Percentiles rank a stretch among this genome's conserved stretches.
Evolutionary conservation across 2,329 filamentous ascomycete genomes (phyloP).

Genomic region (Hypoxylon sp.): DNA sequence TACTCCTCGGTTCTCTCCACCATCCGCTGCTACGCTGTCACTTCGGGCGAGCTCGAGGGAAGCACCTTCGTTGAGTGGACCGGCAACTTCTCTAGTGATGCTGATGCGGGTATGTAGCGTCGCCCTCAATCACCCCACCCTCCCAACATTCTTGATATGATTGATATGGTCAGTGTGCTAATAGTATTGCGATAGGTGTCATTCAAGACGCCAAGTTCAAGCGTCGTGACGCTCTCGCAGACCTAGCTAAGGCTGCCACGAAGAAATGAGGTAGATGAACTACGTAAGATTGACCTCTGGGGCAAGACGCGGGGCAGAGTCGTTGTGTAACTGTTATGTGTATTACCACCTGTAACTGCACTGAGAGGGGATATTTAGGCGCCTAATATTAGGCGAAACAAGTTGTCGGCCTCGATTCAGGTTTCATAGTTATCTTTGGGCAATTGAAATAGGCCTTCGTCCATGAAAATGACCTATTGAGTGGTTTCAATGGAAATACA

Average conservation of each 20-base stretch:
- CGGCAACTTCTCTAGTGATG: conserved; percentile 78
- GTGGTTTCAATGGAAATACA: background rate
- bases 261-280: conserved; percentile 50
- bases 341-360: conserved; percentile 3
- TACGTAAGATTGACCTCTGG: background rate
- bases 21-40: conserved; percentile 75
- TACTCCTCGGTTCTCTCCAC: conserved; percentile 79
- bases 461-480: background rate
- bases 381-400: background rate
- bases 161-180: conserved; percentile 27
- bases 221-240: conserved; percentile 78
- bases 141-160: background rate
- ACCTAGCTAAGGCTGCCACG: conserved; percentile 69
- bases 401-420: background rate
- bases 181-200: conserved; percentile 64
- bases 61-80: conserved; percentile 79
- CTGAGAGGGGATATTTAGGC: background rate
- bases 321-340: background rate
- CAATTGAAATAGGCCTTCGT: background rate
- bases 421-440: background rate
- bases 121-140: background rate
- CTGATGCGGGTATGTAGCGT: conserved; percentile 71
- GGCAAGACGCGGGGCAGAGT: background rate
- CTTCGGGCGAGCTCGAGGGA: conserved; percentile 74
- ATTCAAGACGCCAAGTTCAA: conserved; percentile 84